Evolutionary conservation across 257 asterid species (phyloP).

Genomic region (Solanum sejunctum): DNA sequence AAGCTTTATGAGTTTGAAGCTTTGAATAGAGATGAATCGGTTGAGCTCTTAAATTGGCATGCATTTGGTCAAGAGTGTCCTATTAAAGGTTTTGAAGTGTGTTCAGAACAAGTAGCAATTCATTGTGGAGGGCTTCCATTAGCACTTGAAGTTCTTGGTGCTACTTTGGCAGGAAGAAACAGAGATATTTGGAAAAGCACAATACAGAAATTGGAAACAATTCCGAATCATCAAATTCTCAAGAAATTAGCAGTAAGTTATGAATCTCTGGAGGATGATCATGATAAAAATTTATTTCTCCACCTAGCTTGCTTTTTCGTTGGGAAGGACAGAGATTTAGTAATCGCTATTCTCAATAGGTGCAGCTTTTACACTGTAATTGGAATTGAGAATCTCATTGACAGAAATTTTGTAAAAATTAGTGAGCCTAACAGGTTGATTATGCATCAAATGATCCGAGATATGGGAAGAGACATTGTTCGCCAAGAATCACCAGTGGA

Average conservation of each 20-base stretch:
- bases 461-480: slow-evolving; percentile 10
- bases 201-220: slow-evolving; percentile 1
- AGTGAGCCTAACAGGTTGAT: background rate
- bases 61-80: slow-evolving; percentile 5
- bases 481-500: slow-evolving; percentile 2
- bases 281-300: slow-evolving; percentile 1
- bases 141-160: slow-evolving; percentile 10
- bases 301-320: slow-evolving; percentile 2
- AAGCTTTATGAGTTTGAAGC: slow-evolving; percentile 1
- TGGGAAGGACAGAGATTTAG: background rate
- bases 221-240: background rate
- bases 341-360: background rate
- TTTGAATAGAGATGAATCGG: slow-evolving; percentile 1
- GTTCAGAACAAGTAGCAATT: background rate
- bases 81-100: background rate
- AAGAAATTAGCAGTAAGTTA: slow-evolving; percentile 1
- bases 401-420: background rate
- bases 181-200: background rate
- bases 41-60: slow-evolving; percentile 10
- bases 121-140: slow-evolving; percentile 9
- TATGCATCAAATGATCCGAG: slow-evolving; percentile 5
- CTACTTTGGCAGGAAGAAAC: slow-evolving; percentile 1
- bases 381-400: slow-evolving; percentile 4
- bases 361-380: background rate
- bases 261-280: slow-evolving; percentile 3